Evolutionary conservation across 1,284 basidiomycete species (phyloP).

Genomic region (Moesziomyces globuligerus): DNA sequence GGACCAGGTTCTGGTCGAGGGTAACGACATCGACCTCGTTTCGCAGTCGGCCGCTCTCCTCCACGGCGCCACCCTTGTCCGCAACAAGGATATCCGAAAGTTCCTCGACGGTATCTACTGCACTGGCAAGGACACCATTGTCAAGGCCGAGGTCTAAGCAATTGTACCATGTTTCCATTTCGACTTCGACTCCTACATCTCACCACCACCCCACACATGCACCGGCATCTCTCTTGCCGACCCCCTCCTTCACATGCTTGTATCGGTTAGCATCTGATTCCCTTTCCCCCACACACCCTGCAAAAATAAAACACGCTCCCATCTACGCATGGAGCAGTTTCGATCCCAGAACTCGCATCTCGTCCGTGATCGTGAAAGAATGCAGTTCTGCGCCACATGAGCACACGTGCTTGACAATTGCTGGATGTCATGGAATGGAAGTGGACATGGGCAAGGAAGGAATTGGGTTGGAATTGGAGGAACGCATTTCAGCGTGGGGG

Average conservation of each 20-base stretch:
- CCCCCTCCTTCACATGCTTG: slow-evolving; percentile 4
- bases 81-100: slow-evolving; percentile 71
- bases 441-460: too few relatives aligned
- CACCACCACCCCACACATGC: slow-evolving; percentile 1
- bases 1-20: slow-evolving; percentile 72
- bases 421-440: too few relatives aligned
- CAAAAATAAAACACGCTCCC: slow-evolving; percentile 38
- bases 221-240: slow-evolving; percentile 9
- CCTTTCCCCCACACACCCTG: slow-evolving; percentile 16
- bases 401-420: too few relatives aligned
- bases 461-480: too few relatives aligned
- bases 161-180: slow-evolving; percentile 1
- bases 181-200: slow-evolving; percentile 2
- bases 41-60: slow-evolving; percentile 66
- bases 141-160: slow-evolving; percentile 73
- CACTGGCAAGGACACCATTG: slow-evolving; percentile 76
- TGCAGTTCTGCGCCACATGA: too few relatives aligned
- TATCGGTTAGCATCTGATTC: slow-evolving; percentile 21
- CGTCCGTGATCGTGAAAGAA: background rate
- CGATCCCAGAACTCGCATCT: slow-evolving; percentile 14
- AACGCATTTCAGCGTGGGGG: too few relatives aligned
- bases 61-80: slow-evolving; percentile 65
- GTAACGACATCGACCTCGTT: slow-evolving; percentile 71
- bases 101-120: slow-evolving; percentile 80
- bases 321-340: slow-evolving; percentile 34